phyloP scores from a whole-genome alignment of 2,329 filamentous ascomycete species.

The Hypoxylon sp. region DNA sequence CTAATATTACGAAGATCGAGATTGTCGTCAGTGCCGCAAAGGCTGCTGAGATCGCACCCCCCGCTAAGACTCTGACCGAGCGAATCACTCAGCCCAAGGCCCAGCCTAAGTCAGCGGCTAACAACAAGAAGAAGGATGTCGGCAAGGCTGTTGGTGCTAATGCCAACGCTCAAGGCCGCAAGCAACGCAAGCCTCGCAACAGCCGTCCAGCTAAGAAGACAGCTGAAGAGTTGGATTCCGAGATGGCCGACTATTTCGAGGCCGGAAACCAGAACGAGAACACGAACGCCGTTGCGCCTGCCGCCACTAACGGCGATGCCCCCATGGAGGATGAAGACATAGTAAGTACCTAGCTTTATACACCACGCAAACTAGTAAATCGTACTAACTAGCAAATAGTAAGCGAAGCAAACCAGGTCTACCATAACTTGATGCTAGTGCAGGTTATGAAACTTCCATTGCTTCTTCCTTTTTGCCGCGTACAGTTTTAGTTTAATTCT shows the following conservation, averaged over 20 bases:
- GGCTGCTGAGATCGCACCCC: slow-evolving; percentile 71
- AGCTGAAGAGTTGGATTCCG: slow-evolving; percentile 91
- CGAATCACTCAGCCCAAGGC: slow-evolving; percentile 79
- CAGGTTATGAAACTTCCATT: slow-evolving; percentile 7
- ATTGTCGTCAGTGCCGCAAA: slow-evolving; percentile 83
- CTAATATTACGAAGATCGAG: slow-evolving; percentile 72
- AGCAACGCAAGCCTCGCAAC: slow-evolving; percentile 61
- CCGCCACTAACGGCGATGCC: slow-evolving; percentile 61
- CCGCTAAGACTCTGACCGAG: slow-evolving; percentile 78
- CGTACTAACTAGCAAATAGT: slow-evolving; percentile 28
- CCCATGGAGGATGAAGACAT: slow-evolving; percentile 73
- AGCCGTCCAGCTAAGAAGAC: slow-evolving; percentile 83
- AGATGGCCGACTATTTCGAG: slow-evolving; percentile 96
- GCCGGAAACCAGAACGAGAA: slow-evolving; percentile 55
- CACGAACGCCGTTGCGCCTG: slow-evolving; percentile 57
- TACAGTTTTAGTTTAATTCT: slow-evolving; percentile 2
- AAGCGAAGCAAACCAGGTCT: slow-evolving; percentile 25
- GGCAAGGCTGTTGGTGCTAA: slow-evolving; percentile 54
- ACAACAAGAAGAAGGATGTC: slow-evolving; percentile 68
- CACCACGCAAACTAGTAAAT: no score
- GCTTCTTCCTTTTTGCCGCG: slow-evolving; percentile 4
- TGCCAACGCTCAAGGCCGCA: slow-evolving; percentile 58
- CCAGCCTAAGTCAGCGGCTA: slow-evolving; percentile 83
- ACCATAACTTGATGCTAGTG: neutral
- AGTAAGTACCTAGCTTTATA: slow-evolving; percentile 34